These are phyloP conservation scores for Spiromastix sp. DNA, from an alignment of 2,329 filamentous ascomycete species.

Conservation along the genomic window DNA sequence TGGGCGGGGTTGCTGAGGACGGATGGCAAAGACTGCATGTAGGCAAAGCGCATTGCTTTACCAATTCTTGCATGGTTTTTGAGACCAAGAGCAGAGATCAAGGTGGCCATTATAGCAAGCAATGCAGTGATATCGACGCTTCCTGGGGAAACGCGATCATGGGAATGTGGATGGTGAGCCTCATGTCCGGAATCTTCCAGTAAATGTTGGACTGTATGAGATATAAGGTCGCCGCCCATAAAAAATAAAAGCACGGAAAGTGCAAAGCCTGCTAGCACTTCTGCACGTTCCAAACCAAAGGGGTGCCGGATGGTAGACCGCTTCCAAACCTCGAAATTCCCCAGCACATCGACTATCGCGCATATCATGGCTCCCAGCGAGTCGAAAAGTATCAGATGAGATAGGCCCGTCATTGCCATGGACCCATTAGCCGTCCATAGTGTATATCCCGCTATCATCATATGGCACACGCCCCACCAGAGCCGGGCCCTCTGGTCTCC, in stretches of 20 bases:
- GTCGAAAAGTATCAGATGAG: conserved; percentile 90
- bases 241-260: conserved; percentile 96
- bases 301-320: conserved; percentile 86
- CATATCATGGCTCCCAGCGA: conserved; percentile 85
- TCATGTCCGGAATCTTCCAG: conserved; percentile 67
- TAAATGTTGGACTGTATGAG: conserved; percentile 87
- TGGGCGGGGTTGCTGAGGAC: conserved; percentile 93
- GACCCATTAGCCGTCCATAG: conserved; percentile 79
- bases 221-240: conserved; percentile 90
- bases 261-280: conserved; percentile 90
- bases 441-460: conserved; percentile 70
- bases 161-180: conserved; percentile 58
- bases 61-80: conserved; percentile 89
- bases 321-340: conserved; percentile 97
- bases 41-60: conserved; percentile 77
- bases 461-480: conserved; percentile 84
- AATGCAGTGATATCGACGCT: conserved; percentile 72
- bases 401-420: conserved; percentile 81
- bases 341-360: conserved; percentile 81
- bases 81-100: conserved; percentile 76
- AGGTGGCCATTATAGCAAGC: conserved; percentile 69
- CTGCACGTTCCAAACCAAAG: conserved; percentile 81
- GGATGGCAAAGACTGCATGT: conserved; percentile 69
- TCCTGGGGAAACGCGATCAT: conserved; percentile 61
- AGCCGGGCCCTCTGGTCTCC: conserved; percentile 72